Conservation (phyloP, 805 yeast genomes). For the Cyberlindnera saturnus region DNA sequence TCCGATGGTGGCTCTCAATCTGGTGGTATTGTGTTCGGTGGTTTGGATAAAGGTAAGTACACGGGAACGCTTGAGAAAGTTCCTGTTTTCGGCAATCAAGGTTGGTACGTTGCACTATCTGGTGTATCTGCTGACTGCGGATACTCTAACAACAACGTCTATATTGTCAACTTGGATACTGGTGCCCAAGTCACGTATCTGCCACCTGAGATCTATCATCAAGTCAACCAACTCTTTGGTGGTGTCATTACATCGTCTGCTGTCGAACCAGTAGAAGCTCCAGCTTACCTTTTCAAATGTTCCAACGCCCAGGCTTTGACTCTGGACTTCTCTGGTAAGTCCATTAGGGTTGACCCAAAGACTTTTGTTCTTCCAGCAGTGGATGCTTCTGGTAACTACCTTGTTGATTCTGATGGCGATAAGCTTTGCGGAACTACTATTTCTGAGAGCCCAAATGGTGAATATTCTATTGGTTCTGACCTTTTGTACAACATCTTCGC, state of each 20-base stretch:
- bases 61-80: conserved; percentile 10
- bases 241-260: conserved; percentile 4
- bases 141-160: conserved; percentile 1
- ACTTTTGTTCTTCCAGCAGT: conserved; percentile 7
- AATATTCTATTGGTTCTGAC: conserved; percentile 9
- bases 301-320: conserved; percentile 9
- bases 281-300: conserved; percentile 29
- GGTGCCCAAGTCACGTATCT: conserved; percentile 12
- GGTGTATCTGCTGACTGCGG: conserved; percentile 14
- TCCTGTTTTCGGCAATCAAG: not conserved
- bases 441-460: not conserved
- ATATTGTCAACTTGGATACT: conserved; percentile 10
- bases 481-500: conserved; percentile 10
- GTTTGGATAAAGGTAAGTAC: conserved; percentile 14
- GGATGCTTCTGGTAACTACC: conserved; percentile 3
- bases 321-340: conserved; percentile 14
- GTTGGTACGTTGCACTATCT: conserved; percentile 5
- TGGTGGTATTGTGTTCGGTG: conserved; percentile 20
- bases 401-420: conserved; percentile 11
- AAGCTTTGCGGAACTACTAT: conserved; percentile 11
- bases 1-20: not conserved
- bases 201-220: conserved; percentile 7
- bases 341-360: conserved; percentile 6
- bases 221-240: conserved; percentile 13
- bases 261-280: conserved; percentile 30